A percentile compares a stretch with the other conserved stretches of the same genome.
phyloP scores from a whole-genome alignment of 2,329 filamentous ascomycete genomes.

The Verticillium isaacii region DNA sequence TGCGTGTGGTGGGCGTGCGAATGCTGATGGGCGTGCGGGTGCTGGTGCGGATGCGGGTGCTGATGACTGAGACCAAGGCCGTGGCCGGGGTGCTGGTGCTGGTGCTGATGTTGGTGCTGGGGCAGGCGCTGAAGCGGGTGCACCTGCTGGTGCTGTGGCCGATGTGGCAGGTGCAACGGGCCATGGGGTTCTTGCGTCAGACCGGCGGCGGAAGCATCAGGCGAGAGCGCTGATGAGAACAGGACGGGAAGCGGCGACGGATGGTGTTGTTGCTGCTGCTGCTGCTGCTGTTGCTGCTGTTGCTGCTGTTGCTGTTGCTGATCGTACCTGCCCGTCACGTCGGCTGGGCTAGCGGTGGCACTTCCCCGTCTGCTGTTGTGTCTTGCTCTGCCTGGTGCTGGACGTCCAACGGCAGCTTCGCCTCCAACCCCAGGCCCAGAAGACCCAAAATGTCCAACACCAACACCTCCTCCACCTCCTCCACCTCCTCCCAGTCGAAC shows the following conservation, averaged over 20 bases:
- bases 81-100: conserved; percentile 5
- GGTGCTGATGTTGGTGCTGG: conserved; percentile 10
- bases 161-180: conserved; percentile 13
- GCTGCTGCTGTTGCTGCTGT: conserved; percentile 6
- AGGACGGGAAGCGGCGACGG: not conserved
- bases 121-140: conserved; percentile 17
- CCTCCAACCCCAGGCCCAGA: not conserved
- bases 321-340: conserved; percentile 1
- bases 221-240: not conserved
- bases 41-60: not conserved
- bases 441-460: not conserved
- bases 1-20: not conserved
- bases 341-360: not conserved
- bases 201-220: not conserved
- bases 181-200: not conserved
- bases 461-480: not conserved
- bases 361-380: conserved; percentile 2
- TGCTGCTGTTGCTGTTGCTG: not conserved
- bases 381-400: conserved; percentile 6
- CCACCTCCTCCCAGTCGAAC: not conserved
- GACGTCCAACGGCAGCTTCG: conserved; percentile 1
- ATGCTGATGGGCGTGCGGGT: not conserved
- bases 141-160: conserved; percentile 13
- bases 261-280: conserved; percentile 13
- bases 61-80: not conserved